phyloP scores from a whole-genome alignment of 176 grass and related monocot species.

The Raddia guianensis region DNA sequence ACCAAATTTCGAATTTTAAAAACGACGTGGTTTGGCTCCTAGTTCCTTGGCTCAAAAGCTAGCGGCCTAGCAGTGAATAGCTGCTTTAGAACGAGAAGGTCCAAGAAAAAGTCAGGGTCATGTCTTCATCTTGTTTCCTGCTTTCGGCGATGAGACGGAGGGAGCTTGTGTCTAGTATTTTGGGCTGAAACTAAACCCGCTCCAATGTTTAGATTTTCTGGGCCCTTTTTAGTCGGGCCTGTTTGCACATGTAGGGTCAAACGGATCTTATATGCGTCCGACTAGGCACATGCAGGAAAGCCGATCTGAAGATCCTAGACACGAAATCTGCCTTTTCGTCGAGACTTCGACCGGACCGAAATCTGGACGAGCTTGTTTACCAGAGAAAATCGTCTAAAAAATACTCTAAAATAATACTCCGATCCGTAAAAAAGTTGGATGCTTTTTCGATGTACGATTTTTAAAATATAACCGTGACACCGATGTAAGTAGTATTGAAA shows the following conservation, averaged over 20 bases:
- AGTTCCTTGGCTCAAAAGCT: neutral
- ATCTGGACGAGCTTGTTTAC: too few relatives aligned
- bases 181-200: neutral
- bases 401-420: too few relatives aligned
- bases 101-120: conserved; percentile 9
- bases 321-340: too few relatives aligned
- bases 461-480: too few relatives aligned
- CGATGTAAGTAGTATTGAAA: too few relatives aligned
- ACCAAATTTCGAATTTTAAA: conserved; percentile 10
- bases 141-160: conserved; percentile 11
- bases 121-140: neutral
- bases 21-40: neutral
- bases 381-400: too few relatives aligned
- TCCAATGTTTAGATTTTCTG: neutral
- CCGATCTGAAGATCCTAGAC: too few relatives aligned
- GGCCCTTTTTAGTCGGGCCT: neutral
- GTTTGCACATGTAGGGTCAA: neutral
- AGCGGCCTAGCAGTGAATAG: neutral
- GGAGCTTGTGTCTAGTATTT: neutral
- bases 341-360: too few relatives aligned
- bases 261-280: too few relatives aligned
- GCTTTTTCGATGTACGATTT: too few relatives aligned
- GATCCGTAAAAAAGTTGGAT: too few relatives aligned
- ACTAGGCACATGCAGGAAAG: too few relatives aligned
- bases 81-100: conserved; percentile 16